Evolutionary conservation across 768 basidiomycete species (phyloP), one percentile per base, ranked within the genome.

Genomic region (Boletus tomentosulus): DNA sequence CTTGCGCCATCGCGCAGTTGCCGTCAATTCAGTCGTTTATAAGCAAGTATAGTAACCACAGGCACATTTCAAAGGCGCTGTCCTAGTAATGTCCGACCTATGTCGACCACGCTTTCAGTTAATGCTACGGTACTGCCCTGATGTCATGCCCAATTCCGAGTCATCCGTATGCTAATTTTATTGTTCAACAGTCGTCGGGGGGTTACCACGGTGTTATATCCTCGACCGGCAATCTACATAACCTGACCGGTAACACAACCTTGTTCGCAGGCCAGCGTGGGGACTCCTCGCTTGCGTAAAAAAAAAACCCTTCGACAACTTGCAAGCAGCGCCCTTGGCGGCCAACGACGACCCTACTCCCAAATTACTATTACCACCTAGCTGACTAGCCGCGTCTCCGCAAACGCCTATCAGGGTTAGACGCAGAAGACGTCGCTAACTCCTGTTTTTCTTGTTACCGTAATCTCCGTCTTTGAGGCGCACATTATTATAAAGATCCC

Each of bases 391-490:
- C 51, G 52, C 31, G 56, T 61, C 61, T 66, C 69, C 69, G 69
- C 54, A 61, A 70, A 70, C 60, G 69, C 69, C 69, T 70, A 70
- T 70, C 69, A 69, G 48, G 55, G 58, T 57, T 51, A 64, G 63
- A 53, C 56, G 58, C 58, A 61, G 57, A 58, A 57, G 46, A 49
- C 15, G 35, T 30, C 66, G 70, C 56, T 66, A 68, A 66, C 62
- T 54, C 68, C 66, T 59, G 57, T 47, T 41, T 56, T 53, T 50
- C 55, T 57, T 28, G 64, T 57, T 67, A 63, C 69, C 69, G 69
- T 65, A 70, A 70, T 70, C 69, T 71, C 69, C 69, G 69, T 61
- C 49, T 50, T 55, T 48, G 27, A 59, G 55, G 54, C 52, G 54
- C 54, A 58, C 37, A 31, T 51, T 25, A 6, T 25, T 25, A 55